A percentile compares a stretch with the other conserved stretches of the same genome.
These are phyloP conservation scores for Grosmannia penicillata DNA, from an alignment of 2,329 filamentous ascomycete genomes.

Conservation along the genomic window DNA sequence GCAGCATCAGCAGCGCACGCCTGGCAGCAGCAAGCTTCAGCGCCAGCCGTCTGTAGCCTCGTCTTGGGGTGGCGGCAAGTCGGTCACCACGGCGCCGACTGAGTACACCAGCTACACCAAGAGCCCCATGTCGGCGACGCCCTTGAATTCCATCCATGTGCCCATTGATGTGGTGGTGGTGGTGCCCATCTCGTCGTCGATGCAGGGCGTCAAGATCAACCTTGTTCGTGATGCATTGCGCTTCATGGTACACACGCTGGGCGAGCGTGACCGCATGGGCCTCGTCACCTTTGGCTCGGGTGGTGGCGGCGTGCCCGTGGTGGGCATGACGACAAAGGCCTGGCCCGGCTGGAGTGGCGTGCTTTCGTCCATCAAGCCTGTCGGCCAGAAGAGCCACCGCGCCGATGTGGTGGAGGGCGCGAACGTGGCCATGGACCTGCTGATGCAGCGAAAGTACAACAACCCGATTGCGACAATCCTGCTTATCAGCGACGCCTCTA, in stretches of 20 bases:
- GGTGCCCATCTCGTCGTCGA: slow-evolving; percentile 91
- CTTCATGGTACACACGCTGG: slow-evolving; percentile 80
- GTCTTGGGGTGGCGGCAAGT: slow-evolving; percentile 66
- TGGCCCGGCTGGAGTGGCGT: slow-evolving; percentile 88
- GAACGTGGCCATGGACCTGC: slow-evolving; percentile 93
- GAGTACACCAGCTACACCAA: slow-evolving; percentile 70
- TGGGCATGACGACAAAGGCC: slow-evolving; percentile 94
- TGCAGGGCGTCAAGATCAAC: slow-evolving; percentile 98
- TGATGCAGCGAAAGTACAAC: slow-evolving; percentile 94
- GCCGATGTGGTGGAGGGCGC: slow-evolving; percentile 95
- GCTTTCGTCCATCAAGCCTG: slow-evolving; percentile 74
- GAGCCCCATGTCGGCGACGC: slow-evolving; percentile 20
- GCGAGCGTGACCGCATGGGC: slow-evolving; percentile 91
- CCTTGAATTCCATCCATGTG: slow-evolving; percentile 54
- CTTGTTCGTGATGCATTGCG: slow-evolving; percentile 80
- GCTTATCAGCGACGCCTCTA: slow-evolving; percentile 93
- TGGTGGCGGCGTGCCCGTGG: slow-evolving; percentile 79
- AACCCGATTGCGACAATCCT: slow-evolving; percentile 93
- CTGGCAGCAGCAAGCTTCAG: slow-evolving; percentile 14
- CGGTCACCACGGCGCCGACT: slow-evolving; percentile 74
- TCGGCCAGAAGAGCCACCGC: slow-evolving; percentile 90
- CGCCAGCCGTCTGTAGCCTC: slow-evolving; percentile 66
- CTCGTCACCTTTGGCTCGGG: slow-evolving; percentile 94
- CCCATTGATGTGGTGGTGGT: slow-evolving; percentile 93
- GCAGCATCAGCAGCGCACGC: slow-evolving; percentile 38